Conservation (phyloP, 345 rosid species). For the Syzygium aqueum region DNA sequence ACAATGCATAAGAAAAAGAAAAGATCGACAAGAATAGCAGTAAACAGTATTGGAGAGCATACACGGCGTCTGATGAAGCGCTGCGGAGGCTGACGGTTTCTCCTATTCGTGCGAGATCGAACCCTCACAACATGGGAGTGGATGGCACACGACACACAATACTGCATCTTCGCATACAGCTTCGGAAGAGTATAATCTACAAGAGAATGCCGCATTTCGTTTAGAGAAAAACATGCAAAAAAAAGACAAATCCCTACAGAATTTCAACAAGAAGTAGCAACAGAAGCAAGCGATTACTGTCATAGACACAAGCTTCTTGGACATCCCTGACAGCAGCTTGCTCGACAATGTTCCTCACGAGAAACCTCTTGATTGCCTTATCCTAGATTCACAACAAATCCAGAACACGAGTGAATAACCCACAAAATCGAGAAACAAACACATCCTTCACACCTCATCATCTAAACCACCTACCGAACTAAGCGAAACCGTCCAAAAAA, state of each 20-base stretch:
- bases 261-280: neutral
- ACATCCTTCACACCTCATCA: neutral
- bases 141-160: constrained; percentile 93
- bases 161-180: constrained; percentile 79
- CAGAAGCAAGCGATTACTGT: constrained; percentile 19
- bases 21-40: neutral
- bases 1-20: neutral
- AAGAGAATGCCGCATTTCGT: neutral
- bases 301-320: constrained; percentile 80
- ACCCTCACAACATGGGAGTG: constrained; percentile 98
- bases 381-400: constrained; percentile 25
- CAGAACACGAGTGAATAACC: neutral
- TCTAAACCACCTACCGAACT: neutral
- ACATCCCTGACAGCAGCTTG: constrained; percentile 92
- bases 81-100: constrained; percentile 78
- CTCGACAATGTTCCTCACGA: constrained; percentile 88
- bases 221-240: neutral
- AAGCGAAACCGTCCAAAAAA: neutral
- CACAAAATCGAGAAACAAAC: neutral
- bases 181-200: constrained; percentile 68
- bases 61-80: constrained; percentile 84
- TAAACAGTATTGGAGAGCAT: neutral
- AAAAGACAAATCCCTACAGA: neutral
- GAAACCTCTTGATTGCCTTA: constrained; percentile 77
- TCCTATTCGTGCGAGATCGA: constrained; percentile 64